Base-by-base conservation (phyloP, 2,329 filamentous ascomycete genomes). In the Penicillium thymicola region DNA sequence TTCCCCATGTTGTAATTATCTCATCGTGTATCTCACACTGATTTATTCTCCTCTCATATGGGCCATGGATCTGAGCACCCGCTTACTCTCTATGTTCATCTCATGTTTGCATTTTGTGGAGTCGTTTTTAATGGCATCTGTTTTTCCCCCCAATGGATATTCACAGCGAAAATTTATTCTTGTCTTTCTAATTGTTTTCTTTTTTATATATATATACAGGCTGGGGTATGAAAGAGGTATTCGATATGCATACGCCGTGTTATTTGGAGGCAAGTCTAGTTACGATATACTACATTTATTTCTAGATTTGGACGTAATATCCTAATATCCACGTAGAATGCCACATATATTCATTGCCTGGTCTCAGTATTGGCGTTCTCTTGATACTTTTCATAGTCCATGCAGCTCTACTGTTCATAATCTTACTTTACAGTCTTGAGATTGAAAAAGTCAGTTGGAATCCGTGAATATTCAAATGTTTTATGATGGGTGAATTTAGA, bases 21-120 rank as follows among this genome's bases (percentile, higher is more conserved):
- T 40, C 14, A 28, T 34, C 4, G 23, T 28, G 25, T 38, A 25
- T 52, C 40, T 45, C 30, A 6, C 34, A 30, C n/a, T 38, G 46
- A 25, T 34, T 36, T 43, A 34, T 34, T 38, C 18, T 27, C 5
- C 10, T 21, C n/a, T 45, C 28, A 46, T 46, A 7, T 46, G 43
- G 28, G 28, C 18, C 28, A 16, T 46, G 8, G 28, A 34, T 32
- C 7, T 23, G 8, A 32, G 13, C 14, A 23, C 18, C n/a, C 13
- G n/a, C n/a, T 21, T 45, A 32, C 13, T 32, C 4, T 38, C 5
- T 32, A 38, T 7, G 23, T 28, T 18, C 23, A 27, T 40, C 18
- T 47, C 51, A 53, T 32, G 27, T 40, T 51, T 47, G 34, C 42
- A 53, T 53, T 28, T 25, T 18, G 25, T 13, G 51, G 36, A 30